Conservation (phyloP, 345 rosid genomes). For the Dimocarpus longan region DNA sequence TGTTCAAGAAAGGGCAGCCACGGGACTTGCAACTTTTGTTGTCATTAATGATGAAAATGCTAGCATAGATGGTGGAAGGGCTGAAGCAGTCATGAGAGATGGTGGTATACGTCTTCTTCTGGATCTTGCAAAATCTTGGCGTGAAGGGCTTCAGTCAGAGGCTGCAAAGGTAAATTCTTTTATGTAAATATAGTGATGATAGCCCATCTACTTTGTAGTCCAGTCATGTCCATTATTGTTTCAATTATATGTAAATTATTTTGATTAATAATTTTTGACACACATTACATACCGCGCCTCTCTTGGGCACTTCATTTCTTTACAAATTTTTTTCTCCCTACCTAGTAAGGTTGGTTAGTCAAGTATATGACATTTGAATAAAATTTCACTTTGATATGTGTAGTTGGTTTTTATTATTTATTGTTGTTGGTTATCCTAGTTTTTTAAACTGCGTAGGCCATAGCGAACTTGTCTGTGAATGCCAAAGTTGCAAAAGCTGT, state of each 20-base stretch:
- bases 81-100: constrained; percentile 81
- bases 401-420: not conserved
- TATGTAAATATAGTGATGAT: not conserved
- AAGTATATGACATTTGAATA: constrained; percentile 8
- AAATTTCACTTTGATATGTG: constrained; percentile 7
- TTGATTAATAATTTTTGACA: constrained; percentile 1
- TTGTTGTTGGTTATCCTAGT: constrained; percentile 7
- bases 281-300: not conserved
- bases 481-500: constrained; percentile 80
- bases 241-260: not conserved
- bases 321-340: constrained; percentile 1
- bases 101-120: constrained; percentile 79
- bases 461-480: constrained; percentile 85
- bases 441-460: constrained; percentile 50
- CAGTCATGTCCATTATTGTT: constrained; percentile 1
- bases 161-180: constrained; percentile 68
- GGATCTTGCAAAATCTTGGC: constrained; percentile 81
- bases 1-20: constrained; percentile 88
- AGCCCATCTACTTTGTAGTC: not conserved
- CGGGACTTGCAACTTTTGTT: constrained; percentile 89
- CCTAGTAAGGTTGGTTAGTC: constrained; percentile 5
- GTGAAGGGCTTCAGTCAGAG: constrained; percentile 85
- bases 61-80: constrained; percentile 79
- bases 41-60: constrained; percentile 84
- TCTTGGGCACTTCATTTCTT: not conserved